Conservation (phyloP, 106 monocot genomes). For the Allium sativum region DNA sequence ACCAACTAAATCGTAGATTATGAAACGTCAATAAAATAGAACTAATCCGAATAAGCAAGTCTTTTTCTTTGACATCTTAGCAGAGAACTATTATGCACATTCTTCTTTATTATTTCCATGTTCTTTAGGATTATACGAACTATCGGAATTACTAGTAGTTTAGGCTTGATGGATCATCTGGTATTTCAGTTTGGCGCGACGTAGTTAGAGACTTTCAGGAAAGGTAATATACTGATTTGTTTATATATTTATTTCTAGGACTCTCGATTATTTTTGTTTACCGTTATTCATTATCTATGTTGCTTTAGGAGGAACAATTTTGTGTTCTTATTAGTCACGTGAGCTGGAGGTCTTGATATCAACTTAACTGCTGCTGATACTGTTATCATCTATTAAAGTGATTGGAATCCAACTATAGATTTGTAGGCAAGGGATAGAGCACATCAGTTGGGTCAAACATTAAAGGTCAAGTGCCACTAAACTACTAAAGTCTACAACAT, state of each 20-base stretch:
- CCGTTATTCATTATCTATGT: neutral
- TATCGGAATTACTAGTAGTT: constrained; percentile 95
- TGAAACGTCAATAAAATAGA: too few relatives aligned
- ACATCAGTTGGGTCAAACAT: constrained; percentile 91
- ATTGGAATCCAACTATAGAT: constrained; percentile 96
- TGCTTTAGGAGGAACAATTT: constrained; percentile 74
- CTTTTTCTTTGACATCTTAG: too few relatives aligned
- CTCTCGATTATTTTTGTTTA: neutral
- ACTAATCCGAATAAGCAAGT: too few relatives aligned
- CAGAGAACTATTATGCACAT: too few relatives aligned
- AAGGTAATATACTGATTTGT: constrained; percentile 20
- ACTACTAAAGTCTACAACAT: too few relatives aligned
- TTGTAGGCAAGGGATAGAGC: constrained; percentile 98
- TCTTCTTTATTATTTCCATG: neutral
- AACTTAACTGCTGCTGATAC: constrained; percentile 98
- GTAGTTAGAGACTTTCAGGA: constrained; percentile 94
- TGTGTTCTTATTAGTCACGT: constrained; percentile 94
- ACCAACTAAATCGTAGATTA: too few relatives aligned
- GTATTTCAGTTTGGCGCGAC: constrained; percentile 80
- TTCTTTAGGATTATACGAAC: constrained; percentile 94
- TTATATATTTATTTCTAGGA: neutral
- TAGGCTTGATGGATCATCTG: constrained; percentile 92
- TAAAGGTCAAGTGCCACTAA: constrained; percentile 40
- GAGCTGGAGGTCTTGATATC: constrained; percentile 97
- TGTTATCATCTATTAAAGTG: constrained; percentile 97